A percentile compares a stretch with the other conserved stretches of the same genome.
Evolutionary conservation across 2,329 filamentous ascomycete species (phyloP).

Genomic region (Colletotrichum lini): DNA sequence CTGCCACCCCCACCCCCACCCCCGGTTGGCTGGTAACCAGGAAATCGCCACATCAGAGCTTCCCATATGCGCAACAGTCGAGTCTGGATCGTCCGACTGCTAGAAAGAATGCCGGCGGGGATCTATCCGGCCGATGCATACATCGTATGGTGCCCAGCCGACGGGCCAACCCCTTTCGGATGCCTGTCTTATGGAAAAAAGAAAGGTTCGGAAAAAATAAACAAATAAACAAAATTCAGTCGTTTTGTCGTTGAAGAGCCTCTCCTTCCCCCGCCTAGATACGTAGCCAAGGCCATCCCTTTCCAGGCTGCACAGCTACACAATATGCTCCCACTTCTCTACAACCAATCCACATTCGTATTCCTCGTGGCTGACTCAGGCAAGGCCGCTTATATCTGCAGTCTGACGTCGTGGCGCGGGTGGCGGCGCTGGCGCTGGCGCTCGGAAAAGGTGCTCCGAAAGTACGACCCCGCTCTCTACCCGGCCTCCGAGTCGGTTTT

Average conservation of each 20-base stretch:
- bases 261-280: not conserved
- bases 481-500: not conserved
- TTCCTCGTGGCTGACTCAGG: not conserved
- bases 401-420: not conserved
- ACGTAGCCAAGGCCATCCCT: not conserved
- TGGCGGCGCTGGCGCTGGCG: no score
- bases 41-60: not conserved
- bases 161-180: no score
- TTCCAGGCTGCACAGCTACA: not conserved
- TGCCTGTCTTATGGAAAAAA: no score
- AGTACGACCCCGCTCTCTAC: not conserved
- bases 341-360: not conserved
- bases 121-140: no score
- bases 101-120: not conserved
- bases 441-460: not conserved
- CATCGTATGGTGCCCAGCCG: no score
- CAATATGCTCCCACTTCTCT: not conserved
- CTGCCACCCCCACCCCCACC: no score
- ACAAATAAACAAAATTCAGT: no score
- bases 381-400: not conserved
- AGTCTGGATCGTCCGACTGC: not conserved
- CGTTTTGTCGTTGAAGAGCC: no score
- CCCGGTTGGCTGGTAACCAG: not conserved
- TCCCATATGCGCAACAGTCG: not conserved
- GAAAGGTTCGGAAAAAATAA: no score